Evolutionary conservation across 1,139 yeast genomes (phyloP), one percentile per base, ranked within the genome.

Genomic region (Yamadazyma triangularis): DNA sequence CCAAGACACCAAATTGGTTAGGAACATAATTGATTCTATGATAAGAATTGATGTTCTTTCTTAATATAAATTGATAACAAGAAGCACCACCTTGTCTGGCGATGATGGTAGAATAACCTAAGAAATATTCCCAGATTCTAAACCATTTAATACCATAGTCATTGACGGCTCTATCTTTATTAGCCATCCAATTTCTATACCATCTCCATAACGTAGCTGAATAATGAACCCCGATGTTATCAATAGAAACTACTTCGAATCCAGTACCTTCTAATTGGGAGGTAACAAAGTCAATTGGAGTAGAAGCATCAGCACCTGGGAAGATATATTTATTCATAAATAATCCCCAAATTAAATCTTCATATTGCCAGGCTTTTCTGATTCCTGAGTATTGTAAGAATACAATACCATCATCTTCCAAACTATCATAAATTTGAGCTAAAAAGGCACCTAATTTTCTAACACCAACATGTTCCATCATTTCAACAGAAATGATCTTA

Each of bases 301-400:
- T 88, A 7, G 95, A 85, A 29, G 96, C 96, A 64, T 87, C 96
- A 33, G 96, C 96, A 64, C 96, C 96, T 28, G 96, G 96, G 87
- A 87, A 87, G 55, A 87, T 80, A 65, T 86, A 87, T 70, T 86
- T 87, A 77, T 88, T 87, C 96, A 87, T 88, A 61, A 87, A 88
- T 56, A 88, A 70, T 46, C 96, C 96, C 96, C 96, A 87, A 60
- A 78, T 70, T 52, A 87, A 73, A 58, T 87, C 96, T 67, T 87
- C 96, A 59, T 85, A 87, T 67, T 87, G 96, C 96, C 96, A 87
- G 40, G 75, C 70, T 69, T 87, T 88, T 68, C 96, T 79, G 50
- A 87, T 69, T 35, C 96, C 96, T 33, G 96, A 91, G 53, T 83
- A 83, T 66, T 87, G 96, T 58, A 87, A 71, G 56, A 73, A 83